Conservation (phyloP, 805 yeast genomes). For the Kuraishia borneana region DNA sequence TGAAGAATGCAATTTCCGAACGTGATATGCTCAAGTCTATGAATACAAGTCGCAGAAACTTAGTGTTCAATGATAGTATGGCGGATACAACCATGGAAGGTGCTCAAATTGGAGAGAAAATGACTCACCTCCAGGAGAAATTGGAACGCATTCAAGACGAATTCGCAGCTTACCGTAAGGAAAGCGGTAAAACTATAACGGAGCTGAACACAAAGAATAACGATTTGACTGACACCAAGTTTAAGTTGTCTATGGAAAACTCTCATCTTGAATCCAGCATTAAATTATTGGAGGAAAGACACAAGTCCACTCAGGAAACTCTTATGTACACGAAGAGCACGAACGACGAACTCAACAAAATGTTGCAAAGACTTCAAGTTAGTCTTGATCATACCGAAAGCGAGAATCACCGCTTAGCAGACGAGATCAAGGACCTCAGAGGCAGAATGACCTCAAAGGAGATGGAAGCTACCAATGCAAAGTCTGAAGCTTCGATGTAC, state of each 20-base stretch:
- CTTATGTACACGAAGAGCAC: slow-evolving; percentile 31
- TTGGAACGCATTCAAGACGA: slow-evolving; percentile 14
- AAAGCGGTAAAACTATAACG: slow-evolving; percentile 30
- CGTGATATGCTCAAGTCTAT: slow-evolving; percentile 43
- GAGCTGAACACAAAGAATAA: slow-evolving; percentile 37
- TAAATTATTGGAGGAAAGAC: slow-evolving; percentile 42
- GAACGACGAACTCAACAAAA: slow-evolving; percentile 28
- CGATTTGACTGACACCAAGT: slow-evolving; percentile 26
- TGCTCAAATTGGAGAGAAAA: slow-evolving; percentile 6
- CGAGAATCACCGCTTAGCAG: slow-evolving; percentile 33
- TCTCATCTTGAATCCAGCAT: slow-evolving; percentile 45
- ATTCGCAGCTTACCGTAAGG: slow-evolving; percentile 26
- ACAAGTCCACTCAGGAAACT: slow-evolving; percentile 26
- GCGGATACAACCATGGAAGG: slow-evolving; percentile 8
- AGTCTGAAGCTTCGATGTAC: slow-evolving; percentile 44
- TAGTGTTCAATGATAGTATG: neutral
- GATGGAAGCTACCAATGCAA: slow-evolving; percentile 30
- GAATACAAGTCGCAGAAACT: neutral
- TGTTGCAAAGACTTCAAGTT: slow-evolving; percentile 28
- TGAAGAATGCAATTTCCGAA: slow-evolving; percentile 48
- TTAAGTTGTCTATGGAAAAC: slow-evolving; percentile 34
- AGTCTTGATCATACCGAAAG: slow-evolving; percentile 34
- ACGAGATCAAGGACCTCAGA: slow-evolving; percentile 37
- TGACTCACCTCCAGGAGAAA: slow-evolving; percentile 5
- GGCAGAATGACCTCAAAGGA: slow-evolving; percentile 31